Base-by-base conservation (phyloP, 2,329 filamentous ascomycete genomes). In the Penicillium sumatraense region DNA sequence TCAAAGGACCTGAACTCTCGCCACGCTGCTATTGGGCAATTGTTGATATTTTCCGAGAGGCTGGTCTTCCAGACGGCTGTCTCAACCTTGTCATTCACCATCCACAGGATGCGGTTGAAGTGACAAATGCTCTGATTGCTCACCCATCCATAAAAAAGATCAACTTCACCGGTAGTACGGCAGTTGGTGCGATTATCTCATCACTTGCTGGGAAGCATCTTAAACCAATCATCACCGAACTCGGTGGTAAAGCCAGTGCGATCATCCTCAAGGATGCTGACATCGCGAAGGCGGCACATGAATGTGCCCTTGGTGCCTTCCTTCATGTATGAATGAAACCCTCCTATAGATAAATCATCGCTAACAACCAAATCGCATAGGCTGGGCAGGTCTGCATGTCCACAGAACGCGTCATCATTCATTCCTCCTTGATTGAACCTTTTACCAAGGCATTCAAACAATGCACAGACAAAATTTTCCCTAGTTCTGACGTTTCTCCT, bases 11-110 rank as follows among this genome's bases (percentile, higher is more conserved):
- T 10, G 89, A 91, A 68, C 61, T 83, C 4, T 81, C 81, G 2
- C 88, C 89, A 0, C 80, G 81, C 21, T 81, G 77, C 18, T 81
- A 84, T 61, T 83, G 80, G 73, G 78, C 78, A 3, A 76, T 91
- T 27, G 83, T 5, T 11, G 36, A 53, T 10, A 76, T 85, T 16
- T 80, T 91, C 63, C 81, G 81, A 58, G 83, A 89, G 59, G 90
- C 89, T 1, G 90, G 90, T 0, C 78, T 93, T 3, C 90, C 90
- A 0, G 76, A 78, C 2, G 90, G 89, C n/a, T 86, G 84, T 1
- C 71, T 93, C 14, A 93, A 91, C 69, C 75, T 89, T 44, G 75
- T 93, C 23, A 81, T 84, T 33, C 78, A 83, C 46, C 78, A 76
- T 13, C 78, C 82, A 0, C 16, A 46, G 10, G 38, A 53, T 10